Evolutionary conservation across 2,329 filamentous ascomycete genomes (phyloP), one percentile per base, ranked within the genome.

Genomic region (Botrytis cinerea): DNA sequence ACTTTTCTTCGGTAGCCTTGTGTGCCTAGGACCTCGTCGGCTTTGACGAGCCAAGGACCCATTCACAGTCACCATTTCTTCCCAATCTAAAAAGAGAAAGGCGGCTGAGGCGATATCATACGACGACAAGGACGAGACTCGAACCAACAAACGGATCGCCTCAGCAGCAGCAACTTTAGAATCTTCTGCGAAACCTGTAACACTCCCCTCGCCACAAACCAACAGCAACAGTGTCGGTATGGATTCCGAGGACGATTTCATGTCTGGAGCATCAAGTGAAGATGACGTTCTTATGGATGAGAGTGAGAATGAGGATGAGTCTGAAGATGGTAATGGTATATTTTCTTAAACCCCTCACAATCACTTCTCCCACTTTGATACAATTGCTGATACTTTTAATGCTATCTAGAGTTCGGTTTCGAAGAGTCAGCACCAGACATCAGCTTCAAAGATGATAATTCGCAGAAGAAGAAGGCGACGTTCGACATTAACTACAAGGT

Each of bases 181-280:
- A 20, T 35, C 45, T 51, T 70, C 72, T 20, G 67, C 61, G 45
- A 62, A 54, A 0, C 43, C 61, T 9, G 28, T 32, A 46, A 80
- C 82, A 59, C 89, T 90, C 35, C 87, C 88, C 25, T 89, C 88
- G 8, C 87, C 88, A 43, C 82, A 87, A 74, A 90, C 88, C 67
- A 69, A 68, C 35, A 86, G 86, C 38, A 84, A 81, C 35, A 86
- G 86, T 76, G 98, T 98, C 35, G 86, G 86, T 76, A 98, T 98
- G 95, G 94, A 97, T 84, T 98, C 95, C 14, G 95, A 98, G 79
- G 94, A 98, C 80, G 95, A 98, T 75, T 95, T 95, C 83, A 92
- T 96, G 88, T 97, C 93, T 79, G 90, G 91, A 80, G 87, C 91
- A 78, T 95, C 93, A 60, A 97, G 92, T 80, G 91, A 91, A 72